Evolutionary conservation across 495 filamentous ascomycete genomes (phyloP).

Genomic region (Podospora pseudopauciseta): DNA sequence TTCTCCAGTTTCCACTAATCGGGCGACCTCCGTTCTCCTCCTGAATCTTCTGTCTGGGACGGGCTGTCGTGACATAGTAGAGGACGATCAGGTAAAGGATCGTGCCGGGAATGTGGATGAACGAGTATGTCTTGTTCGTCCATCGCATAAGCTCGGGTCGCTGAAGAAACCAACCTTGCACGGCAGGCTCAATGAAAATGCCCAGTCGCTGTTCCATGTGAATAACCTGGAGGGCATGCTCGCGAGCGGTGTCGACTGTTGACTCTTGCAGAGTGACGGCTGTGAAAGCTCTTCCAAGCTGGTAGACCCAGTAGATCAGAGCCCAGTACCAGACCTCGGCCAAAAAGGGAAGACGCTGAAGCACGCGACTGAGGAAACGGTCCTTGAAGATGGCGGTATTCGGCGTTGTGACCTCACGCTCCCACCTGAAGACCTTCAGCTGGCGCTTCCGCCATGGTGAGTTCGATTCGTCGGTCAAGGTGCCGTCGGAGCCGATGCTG

Average conservation of each 20-base stretch:
- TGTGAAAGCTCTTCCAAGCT: conserved; percentile 44
- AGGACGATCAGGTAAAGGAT: conserved; percentile 64
- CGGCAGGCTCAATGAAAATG: conserved; percentile 58
- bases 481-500: conserved; percentile 25
- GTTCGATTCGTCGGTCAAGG: conserved; percentile 17
- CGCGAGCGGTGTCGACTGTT: conserved; percentile 44
- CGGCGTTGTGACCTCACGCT: conserved; percentile 26
- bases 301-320: conserved; percentile 54
- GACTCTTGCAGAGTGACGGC: conserved; percentile 56
- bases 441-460: conserved; percentile 22
- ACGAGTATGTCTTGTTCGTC: conserved; percentile 68
- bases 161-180: conserved; percentile 54
- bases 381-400: conserved; percentile 30
- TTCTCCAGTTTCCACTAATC: conserved; percentile 42
- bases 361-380: conserved; percentile 43
- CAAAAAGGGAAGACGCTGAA: conserved; percentile 69
- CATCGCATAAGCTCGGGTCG: conserved; percentile 28
- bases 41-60: conserved; percentile 38
- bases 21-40: conserved; percentile 30
- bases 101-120: conserved; percentile 79
- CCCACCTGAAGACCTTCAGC: conserved; percentile 25
- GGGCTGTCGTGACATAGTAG: conserved; percentile 61
- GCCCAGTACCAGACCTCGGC: conserved; percentile 83
- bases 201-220: conserved; percentile 62
- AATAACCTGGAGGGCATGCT: conserved; percentile 55